A percentile compares a stretch with the other conserved stretches of the same genome.
phyloP scores from a whole-genome alignment of 2,329 filamentous ascomycete species.

The Bisporella sp. region DNA sequence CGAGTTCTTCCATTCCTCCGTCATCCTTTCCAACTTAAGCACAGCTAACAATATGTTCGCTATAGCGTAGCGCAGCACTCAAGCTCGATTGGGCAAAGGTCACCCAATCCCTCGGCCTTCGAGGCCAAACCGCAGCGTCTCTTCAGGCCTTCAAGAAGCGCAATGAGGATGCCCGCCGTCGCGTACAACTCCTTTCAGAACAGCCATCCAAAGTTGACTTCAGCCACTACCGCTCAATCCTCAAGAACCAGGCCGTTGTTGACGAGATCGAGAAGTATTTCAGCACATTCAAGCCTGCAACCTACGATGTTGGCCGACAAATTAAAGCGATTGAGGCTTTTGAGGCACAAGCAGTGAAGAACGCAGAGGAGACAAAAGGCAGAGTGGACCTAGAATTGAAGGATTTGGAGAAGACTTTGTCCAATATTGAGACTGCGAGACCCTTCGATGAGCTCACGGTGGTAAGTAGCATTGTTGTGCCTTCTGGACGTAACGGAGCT shows the following conservation, averaged over 20 bases:
- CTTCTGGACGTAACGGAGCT: constrained; percentile 1
- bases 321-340: constrained; percentile 98
- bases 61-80: constrained; percentile 91
- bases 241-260: constrained; percentile 94
- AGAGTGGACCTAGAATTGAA: constrained; percentile 92
- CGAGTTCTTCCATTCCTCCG: constrained; percentile 11
- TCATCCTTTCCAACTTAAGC: not conserved
- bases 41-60: constrained; percentile 19
- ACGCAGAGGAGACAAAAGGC: constrained; percentile 92
- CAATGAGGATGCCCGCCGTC: constrained; percentile 97
- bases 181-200: constrained; percentile 77
- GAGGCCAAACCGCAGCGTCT: constrained; percentile 84
- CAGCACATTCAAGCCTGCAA: constrained; percentile 80
- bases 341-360: constrained; percentile 94
- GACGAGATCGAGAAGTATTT: constrained; percentile 98
- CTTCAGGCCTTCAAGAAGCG: constrained; percentile 99
- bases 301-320: constrained; percentile 89
- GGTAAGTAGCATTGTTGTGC: constrained; percentile 50
- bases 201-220: constrained; percentile 87
- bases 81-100: constrained; percentile 99
- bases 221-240: constrained; percentile 77
- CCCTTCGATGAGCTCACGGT: constrained; percentile 97
- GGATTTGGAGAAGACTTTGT: constrained; percentile 88
- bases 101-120: constrained; percentile 87
- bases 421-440: constrained; percentile 94